These are phyloP conservation scores for Coemansia sp. DNA, from an alignment of 192 early-diverging fungal species.

Conservation along the genomic window DNA sequence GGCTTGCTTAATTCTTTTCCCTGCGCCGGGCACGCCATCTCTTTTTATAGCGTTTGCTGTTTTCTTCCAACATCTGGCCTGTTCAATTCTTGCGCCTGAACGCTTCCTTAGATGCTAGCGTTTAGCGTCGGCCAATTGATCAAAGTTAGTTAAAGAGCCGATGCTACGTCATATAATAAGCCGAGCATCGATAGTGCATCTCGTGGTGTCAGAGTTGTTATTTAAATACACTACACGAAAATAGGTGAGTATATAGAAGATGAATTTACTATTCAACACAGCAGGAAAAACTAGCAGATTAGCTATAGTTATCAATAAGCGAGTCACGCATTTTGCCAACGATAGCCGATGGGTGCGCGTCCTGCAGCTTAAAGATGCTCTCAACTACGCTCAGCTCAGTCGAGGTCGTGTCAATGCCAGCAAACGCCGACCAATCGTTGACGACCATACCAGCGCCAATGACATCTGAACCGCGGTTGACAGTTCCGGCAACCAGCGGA, in stretches of 20 bases:
- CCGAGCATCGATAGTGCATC: no score
- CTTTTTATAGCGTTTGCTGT: no score
- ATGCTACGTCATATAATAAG: no score
- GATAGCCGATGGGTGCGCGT: constrained; percentile 84
- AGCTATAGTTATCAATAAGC: constrained; percentile 82
- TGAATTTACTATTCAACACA: constrained; percentile 1
- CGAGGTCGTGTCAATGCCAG: constrained; percentile 92
- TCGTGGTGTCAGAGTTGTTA: no score
- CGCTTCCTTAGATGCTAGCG: no score
- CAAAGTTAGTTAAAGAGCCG: no score
- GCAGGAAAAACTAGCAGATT: constrained; percentile 20
- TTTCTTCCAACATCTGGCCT: no score
- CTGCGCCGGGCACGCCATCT: no score
- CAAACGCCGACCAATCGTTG: constrained; percentile 98
- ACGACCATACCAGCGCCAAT: constrained; percentile 97
- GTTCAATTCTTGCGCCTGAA: no score
- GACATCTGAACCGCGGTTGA: constrained; percentile 97
- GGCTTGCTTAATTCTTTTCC: no score
- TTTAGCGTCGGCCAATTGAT: no score
- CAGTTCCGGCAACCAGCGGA: constrained; percentile 95
- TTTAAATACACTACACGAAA: neutral
- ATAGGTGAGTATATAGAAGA: neutral
- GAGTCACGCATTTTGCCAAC: constrained; percentile 93
- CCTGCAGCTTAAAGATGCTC: constrained; percentile 96
- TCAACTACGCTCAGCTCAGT: constrained; percentile 98